Evolutionary conservation across 371 early-diverging fungal species (phyloP), one percentile per base, ranked within the genome.

Genomic region (Nematocida sp.): DNA sequence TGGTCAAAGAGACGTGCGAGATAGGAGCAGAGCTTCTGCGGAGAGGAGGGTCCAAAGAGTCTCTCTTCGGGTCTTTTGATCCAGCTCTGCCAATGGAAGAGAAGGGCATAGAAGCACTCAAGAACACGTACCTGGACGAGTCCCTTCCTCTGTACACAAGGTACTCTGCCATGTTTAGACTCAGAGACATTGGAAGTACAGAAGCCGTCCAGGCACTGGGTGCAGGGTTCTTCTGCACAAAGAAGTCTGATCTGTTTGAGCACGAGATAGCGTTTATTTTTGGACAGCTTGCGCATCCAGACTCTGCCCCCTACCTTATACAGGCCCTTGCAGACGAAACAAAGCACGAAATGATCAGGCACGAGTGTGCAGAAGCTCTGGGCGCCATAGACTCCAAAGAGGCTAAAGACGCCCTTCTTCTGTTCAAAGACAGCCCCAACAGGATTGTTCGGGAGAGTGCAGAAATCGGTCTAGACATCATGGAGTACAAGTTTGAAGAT

Each of bases 321-420:
- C 85, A 88, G 74, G 87, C 88, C 0, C 80, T 87, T 29, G 83
- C 84, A 41, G 88, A 92, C 79, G 67, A 84, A 21, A 77, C 83
- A 15, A 95, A 96, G 82, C 88, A 86, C 23, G 85, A 88, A 64
- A 96, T 98, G 94, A 96, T 98, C 5, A 88, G 99, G 36, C 99
- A 98, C 80, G 99, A 98, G 85, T 89, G 90, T 64, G 99, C 99
- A 27, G 99, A 98, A 85, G 99, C 99, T 4, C 84, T 98, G 56
- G 99, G 99, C n/a, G 90, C 93, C 1, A 92, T 98, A 80, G 95
- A 93, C 37, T 90, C 90, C 2, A 88, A 90, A 36, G 92, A 94
- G 81, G 88, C 89, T 46, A 82, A 90, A 45, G 85, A 86, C 13
- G 86, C 87, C 19, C 85, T 96, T 48, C 79, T 86, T 54, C 77